Percentiles rank a stretch among this genome's conserved stretches.
Conservation (phyloP, 2,329 filamentous ascomycete genomes). For the Magnaporthales sp. region DNA sequence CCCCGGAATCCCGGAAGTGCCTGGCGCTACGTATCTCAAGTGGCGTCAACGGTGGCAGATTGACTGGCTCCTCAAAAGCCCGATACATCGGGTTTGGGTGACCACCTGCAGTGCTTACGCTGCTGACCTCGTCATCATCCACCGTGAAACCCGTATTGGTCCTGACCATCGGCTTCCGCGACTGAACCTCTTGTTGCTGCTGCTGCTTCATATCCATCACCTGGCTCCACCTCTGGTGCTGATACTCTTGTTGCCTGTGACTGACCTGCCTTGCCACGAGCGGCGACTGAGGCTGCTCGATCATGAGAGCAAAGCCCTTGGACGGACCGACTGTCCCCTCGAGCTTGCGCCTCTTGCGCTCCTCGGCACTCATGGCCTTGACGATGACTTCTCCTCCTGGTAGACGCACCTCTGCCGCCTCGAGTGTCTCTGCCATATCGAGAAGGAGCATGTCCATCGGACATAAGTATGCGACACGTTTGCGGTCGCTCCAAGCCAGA, state of each 20-base stretch:
- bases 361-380: slow-evolving; percentile 14
- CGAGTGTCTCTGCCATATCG: slow-evolving; percentile 74
- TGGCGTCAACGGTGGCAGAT: neutral
- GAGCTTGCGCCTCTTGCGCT: neutral
- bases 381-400: slow-evolving; percentile 48
- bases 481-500: slow-evolving; percentile 75
- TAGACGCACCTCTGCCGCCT: slow-evolving; percentile 60
- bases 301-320: neutral
- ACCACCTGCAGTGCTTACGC: slow-evolving; percentile 1
- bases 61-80: neutral
- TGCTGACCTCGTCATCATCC: slow-evolving; percentile 5
- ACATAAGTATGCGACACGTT: slow-evolving; percentile 80
- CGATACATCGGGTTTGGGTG: neutral
- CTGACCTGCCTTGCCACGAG: neutral
- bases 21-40: neutral
- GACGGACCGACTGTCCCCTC: neutral
- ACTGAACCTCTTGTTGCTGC: neutral
- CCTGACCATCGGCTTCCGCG: neutral
- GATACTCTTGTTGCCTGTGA: neutral
- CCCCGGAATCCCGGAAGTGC: neutral
- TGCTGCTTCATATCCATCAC: neutral
- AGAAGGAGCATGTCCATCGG: slow-evolving; percentile 87
- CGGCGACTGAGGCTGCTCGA: neutral
- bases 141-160: neutral
- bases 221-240: neutral